Evolutionary conservation across 306 rosid species (phyloP).

Genomic region (Fragaria iinumae): DNA sequence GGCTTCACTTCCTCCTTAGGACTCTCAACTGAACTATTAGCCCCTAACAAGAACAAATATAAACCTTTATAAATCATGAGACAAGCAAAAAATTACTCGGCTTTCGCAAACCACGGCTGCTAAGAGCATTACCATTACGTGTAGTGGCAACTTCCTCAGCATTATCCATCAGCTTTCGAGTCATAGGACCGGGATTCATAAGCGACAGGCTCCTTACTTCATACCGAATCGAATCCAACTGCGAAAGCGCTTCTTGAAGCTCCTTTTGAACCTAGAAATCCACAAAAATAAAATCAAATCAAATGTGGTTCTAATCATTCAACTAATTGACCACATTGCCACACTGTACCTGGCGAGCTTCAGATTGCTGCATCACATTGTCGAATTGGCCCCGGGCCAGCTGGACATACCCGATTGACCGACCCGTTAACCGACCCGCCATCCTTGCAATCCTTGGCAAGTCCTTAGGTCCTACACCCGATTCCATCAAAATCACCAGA

Average conservation of each 20-base stretch:
- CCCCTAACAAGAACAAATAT: not conserved
- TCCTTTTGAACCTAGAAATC: constrained; percentile 72
- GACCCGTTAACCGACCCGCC: constrained; percentile 47
- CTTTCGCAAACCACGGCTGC: not conserved
- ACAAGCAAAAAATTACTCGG: constrained; percentile 7
- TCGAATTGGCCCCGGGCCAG: constrained; percentile 88
- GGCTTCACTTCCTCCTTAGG: constrained; percentile 23
- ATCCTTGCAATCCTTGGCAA: constrained; percentile 46
- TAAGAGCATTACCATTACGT: constrained; percentile 7
- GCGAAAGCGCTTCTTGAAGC: constrained; percentile 79
- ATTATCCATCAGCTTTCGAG: constrained; percentile 57
- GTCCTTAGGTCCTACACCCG: constrained; percentile 47
- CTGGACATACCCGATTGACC: constrained; percentile 82
- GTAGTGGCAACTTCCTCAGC: constrained; percentile 21
- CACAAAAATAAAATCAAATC: not conserved
- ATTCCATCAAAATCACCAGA: not conserved
- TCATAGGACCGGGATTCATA: constrained; percentile 68
- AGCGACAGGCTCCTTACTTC: constrained; percentile 69
- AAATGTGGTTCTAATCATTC: not conserved
- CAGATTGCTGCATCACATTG: constrained; percentile 73
- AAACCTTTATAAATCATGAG: not conserved
- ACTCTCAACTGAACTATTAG: constrained; percentile 13
- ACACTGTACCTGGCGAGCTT: constrained; percentile 65
- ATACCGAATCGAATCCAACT: constrained; percentile 78
- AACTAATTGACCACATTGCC: not conserved